Evolutionary conservation across 331 rosid genomes (phyloP).

Genomic region (Malus hybrid): DNA sequence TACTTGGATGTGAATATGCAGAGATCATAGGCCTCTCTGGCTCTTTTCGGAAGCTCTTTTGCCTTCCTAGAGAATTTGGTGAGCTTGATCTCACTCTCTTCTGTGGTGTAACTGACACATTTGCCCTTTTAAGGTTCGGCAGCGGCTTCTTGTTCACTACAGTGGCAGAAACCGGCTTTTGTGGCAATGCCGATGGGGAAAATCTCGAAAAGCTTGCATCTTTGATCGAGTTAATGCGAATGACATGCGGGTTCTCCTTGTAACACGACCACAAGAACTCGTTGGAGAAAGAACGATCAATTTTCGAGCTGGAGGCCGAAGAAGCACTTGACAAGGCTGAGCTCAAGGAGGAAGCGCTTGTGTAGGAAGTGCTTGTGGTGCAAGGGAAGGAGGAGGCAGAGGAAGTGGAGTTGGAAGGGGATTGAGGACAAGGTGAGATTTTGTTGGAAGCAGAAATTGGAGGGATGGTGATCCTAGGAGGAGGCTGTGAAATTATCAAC

Average conservation of each 20-base stretch:
- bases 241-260: constrained; percentile 12
- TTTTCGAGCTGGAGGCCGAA: constrained; percentile 37
- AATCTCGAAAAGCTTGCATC: constrained; percentile 20
- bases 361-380: constrained; percentile 17
- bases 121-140: background rate
- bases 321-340: constrained; percentile 38
- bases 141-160: background rate
- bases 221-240: constrained; percentile 53
- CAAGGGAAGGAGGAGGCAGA: constrained; percentile 41
- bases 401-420: constrained; percentile 49
- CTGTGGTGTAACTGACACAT: constrained; percentile 15
- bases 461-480: constrained; percentile 1
- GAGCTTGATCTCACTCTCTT: constrained; percentile 52
- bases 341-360: constrained; percentile 17
- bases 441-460: constrained; percentile 26
- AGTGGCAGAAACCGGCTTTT: background rate
- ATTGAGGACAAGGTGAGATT: constrained; percentile 44
- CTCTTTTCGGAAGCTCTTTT: constrained; percentile 62
- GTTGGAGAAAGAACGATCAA: constrained; percentile 58
- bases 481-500: constrained; percentile 36
- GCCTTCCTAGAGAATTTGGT: constrained; percentile 35
- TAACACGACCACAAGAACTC: constrained; percentile 50
- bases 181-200: constrained; percentile 1
- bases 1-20: constrained; percentile 13
- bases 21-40: constrained; percentile 10